Base-by-base conservation (phyloP, 75 land plant species). In the Picea sitchensis region DNA sequence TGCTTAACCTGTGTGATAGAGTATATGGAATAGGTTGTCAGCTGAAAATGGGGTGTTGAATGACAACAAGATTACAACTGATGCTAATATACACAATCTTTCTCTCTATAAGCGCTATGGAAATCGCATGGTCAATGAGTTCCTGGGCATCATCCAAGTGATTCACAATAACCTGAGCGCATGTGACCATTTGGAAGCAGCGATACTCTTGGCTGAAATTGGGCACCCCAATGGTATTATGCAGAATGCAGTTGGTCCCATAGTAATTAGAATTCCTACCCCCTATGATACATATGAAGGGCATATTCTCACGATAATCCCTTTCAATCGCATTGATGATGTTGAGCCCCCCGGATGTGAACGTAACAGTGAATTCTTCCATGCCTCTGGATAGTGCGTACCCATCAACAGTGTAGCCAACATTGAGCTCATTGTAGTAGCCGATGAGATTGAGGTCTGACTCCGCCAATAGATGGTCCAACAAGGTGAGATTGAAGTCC, bases 371-470 rank as follows among this genome's bases (percentile, higher is more conserved):
- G 72, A 87, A 87, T 17, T 84, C 86, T 20, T 85, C 91, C 56
- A 90, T 87, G 60, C 91, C 91, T 2, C 65, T 36, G 62, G 81
- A 59, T 23, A 90, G 64, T 5, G 91, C 91, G 82, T 87, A 90
- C 18, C 91, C 91, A 63, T 90, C 91, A 13, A 90, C 91, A 2
- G 91, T 90, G 58, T 90, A 90, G 26, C 91, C 91, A 2, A 90
- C 91, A 73, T 90, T 26, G 26, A 26, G 26, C 26, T 26, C 26
- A 0, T 26, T 26, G 26, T 26, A 26, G 26, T 26, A 26, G 26
- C 26, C 26, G 26, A 26, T 26, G 26, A 26, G 26, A 26, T 26
- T 26, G 26, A 26, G 26, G 26, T 90, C 77, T 0, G 86, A 86
- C 63, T 89, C 86, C 18, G 88, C 83, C 11, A 89, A 60, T 3